phyloP scores from a whole-genome alignment of 441 rosid genomes.

The Daphne laureola region DNA sequence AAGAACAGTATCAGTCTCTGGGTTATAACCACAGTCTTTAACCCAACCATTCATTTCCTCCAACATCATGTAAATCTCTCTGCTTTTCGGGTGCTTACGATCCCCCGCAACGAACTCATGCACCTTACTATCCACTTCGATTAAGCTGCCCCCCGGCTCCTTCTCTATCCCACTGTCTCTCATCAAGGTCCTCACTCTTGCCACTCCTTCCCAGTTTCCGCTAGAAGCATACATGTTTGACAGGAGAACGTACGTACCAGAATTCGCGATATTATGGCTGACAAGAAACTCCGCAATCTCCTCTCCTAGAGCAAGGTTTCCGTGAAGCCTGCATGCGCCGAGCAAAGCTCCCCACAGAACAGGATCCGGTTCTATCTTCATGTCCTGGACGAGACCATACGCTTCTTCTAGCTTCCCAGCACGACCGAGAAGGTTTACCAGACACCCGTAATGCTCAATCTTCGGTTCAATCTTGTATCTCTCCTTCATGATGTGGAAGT shows the following conservation, averaged over 20 bases:
- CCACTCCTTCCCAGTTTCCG: constrained; percentile 50
- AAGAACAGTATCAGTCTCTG: constrained; percentile 35
- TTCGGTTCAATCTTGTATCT: constrained; percentile 40
- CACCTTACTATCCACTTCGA: constrained; percentile 39
- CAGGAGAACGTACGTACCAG: constrained; percentile 53
- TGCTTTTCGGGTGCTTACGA: constrained; percentile 42
- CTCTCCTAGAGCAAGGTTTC: constrained; percentile 38
- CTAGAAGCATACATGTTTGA: constrained; percentile 49
- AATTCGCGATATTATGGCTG: constrained; percentile 30
- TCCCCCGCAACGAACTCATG: constrained; percentile 61
- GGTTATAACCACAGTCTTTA: constrained; percentile 28
- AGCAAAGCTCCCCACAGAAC: constrained; percentile 62
- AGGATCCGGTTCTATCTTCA: constrained; percentile 38
- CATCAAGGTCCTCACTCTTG: constrained; percentile 50
- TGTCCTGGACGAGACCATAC: constrained; percentile 34
- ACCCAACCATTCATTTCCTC: constrained; percentile 45
- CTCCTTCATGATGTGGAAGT: constrained; percentile 38
- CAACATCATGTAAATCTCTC: constrained; percentile 42
- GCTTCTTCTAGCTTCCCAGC: constrained; percentile 55
- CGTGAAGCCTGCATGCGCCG: constrained; percentile 45
- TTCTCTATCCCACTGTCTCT: constrained; percentile 40
- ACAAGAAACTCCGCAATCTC: constrained; percentile 43
- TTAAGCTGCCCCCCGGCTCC: constrained; percentile 58
- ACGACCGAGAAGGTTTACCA: constrained; percentile 60
- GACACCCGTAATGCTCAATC: constrained; percentile 64